phyloP scores from a whole-genome alignment of 164 flowering plant genomes.

The Tetrastigma voinierianum region DNA sequence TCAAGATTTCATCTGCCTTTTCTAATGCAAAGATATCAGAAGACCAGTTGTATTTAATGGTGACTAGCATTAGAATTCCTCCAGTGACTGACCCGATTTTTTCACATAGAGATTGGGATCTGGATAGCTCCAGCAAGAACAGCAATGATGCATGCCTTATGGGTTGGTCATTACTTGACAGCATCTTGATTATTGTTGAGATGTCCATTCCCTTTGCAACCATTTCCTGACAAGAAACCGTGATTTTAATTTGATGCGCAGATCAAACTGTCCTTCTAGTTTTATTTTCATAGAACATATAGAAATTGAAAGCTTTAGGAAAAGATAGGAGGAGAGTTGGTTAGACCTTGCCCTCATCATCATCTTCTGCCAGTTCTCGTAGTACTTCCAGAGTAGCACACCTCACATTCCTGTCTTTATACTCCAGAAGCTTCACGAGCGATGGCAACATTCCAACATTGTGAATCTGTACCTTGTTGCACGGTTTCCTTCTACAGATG shows the following conservation, averaged over 20 bases:
- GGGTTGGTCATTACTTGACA: constrained; percentile 46
- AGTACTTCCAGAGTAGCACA: constrained; percentile 46
- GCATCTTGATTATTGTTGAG: constrained; percentile 36
- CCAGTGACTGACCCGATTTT: constrained; percentile 62
- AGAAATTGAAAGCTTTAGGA: background rate
- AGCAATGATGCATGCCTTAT: constrained; percentile 53
- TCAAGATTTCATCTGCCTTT: constrained; percentile 52
- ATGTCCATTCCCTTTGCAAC: constrained; percentile 38
- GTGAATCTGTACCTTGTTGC: constrained; percentile 43
- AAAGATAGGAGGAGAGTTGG: background rate
- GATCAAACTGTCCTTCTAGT: background rate
- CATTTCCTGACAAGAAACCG: constrained; percentile 39
- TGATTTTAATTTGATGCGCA: background rate
- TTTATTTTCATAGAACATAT: background rate
- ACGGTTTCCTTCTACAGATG: constrained; percentile 36
- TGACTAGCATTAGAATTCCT: constrained; percentile 63
- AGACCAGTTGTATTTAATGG: constrained; percentile 39
- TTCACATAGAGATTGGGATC: constrained; percentile 37
- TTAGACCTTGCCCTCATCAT: constrained; percentile 54
- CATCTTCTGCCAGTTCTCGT: constrained; percentile 46
- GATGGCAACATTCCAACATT: constrained; percentile 52
- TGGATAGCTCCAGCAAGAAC: constrained; percentile 71
- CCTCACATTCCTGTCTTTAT: constrained; percentile 44
- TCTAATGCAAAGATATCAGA: constrained; percentile 54
- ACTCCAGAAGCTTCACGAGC: constrained; percentile 39